Evolutionary conservation across 108 stramenopile genomes (phyloP), one percentile per base, ranked within the genome.

Genomic region (Nitzschia sp.): DNA sequence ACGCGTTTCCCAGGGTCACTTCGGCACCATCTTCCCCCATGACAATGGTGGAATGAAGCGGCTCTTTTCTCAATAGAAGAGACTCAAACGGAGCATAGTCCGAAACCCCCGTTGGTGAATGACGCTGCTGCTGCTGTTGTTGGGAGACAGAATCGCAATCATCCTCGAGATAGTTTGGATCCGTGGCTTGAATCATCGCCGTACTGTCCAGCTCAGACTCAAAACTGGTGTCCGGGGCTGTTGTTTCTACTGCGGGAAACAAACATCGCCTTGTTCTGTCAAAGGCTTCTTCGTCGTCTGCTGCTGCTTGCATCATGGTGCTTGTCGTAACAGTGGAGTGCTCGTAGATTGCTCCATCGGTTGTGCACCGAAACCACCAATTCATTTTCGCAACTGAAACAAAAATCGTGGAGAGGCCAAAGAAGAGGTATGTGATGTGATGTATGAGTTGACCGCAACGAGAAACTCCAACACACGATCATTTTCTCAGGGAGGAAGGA

Each of bases 21-120:
- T 76, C 75, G 18, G 75, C 75, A 15, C 75, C 75, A 46, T 67
- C 49, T 21, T 76, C 75, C n/a, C 67, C 61, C 48, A 76, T 56
- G 15, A 26, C 59, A 45, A 76, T 66, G 29, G 30, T 63, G 1
- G 73, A 70, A 25, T 28, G 31, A 35, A 68, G 24, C 2, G 66
- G 11, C 29, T 36, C 9, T 23, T 17, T 11, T 36, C 19, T 42
- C 42, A 42, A 42, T 36, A 24, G 13, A 3, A 32, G 5, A 4
- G 29, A 28, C 8, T 4, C 3, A 3, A 8, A 8, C 1, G 47
- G 48, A 51, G 21, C 8, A 28, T 49, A 65, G 27, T 65, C 64
- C 1, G 30, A 53, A 9, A 65, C 64, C 1, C 19, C 28, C 8
- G 64, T 65, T 53, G 64, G 64, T 19, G 64, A 65, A 51, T 29